Evolutionary conservation across 768 basidiomycete species (phyloP).

Genomic region (Russula sp.): DNA sequence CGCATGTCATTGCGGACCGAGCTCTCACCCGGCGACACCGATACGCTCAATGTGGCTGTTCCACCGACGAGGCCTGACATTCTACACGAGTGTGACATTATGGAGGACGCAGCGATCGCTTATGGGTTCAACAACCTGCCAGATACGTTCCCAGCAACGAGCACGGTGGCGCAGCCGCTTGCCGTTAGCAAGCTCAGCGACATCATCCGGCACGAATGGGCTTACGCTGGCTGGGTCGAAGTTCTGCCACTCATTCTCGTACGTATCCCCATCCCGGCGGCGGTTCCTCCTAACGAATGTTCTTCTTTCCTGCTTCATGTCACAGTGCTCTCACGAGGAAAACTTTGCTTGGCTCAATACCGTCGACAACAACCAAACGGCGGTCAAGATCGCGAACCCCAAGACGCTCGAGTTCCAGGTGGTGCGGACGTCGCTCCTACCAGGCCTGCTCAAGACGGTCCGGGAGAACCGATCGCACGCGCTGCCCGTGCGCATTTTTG

Average conservation of each 20-base stretch:
- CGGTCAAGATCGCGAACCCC: conserved; percentile 91
- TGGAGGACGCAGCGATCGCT: conserved; percentile 97
- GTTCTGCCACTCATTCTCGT: conserved; percentile 92
- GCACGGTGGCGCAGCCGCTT: conserved; percentile 89
- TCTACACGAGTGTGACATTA: conserved; percentile 94
- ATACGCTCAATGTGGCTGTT: conserved; percentile 68
- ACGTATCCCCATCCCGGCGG: conserved; percentile 25
- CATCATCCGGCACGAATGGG: conserved; percentile 84
- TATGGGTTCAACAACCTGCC: conserved; percentile 98
- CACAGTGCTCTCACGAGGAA: conserved; percentile 95
- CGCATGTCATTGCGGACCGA: conserved; percentile 72
- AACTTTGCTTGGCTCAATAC: conserved; percentile 94
- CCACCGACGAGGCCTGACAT: conserved; percentile 98
- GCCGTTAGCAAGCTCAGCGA: conserved; percentile 87
- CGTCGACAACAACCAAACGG: conserved; percentile 69
- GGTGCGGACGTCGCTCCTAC: conserved; percentile 90
- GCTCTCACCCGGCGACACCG: conserved; percentile 46
- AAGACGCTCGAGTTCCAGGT: conserved; percentile 98
- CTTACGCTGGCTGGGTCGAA: conserved; percentile 93
- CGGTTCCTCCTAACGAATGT: not conserved
- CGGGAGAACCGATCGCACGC: conserved; percentile 94
- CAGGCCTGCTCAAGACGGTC: conserved; percentile 92
- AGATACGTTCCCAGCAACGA: conserved; percentile 84
- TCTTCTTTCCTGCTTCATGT: no score
- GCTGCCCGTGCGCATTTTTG: conserved; percentile 89